Evolutionary conservation across 1,284 basidiomycete species (phyloP).

Genomic region (Naganishia albida): DNA sequence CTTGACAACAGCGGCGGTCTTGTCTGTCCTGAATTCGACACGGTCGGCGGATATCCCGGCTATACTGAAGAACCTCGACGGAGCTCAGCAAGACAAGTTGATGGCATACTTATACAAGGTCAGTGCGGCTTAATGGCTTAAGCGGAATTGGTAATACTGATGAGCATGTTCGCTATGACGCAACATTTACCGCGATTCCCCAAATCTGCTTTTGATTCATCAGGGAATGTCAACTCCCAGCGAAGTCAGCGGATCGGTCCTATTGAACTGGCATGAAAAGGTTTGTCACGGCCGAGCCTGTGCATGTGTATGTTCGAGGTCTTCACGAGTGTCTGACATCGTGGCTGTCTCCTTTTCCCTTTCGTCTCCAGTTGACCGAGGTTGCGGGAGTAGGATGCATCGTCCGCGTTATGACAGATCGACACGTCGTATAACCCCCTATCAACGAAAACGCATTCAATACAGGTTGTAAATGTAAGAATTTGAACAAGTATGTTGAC

Average conservation of each 20-base stretch:
- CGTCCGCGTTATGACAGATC: slow-evolving; percentile 95
- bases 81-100: slow-evolving; percentile 82
- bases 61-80: slow-evolving; percentile 72
- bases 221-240: slow-evolving; percentile 77
- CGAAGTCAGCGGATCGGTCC: slow-evolving; percentile 81
- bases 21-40: slow-evolving; percentile 92
- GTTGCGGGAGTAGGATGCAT: slow-evolving; percentile 94
- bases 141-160: background rate
- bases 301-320: too few species aligned
- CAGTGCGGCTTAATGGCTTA: slow-evolving; percentile 20
- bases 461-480: slow-evolving; percentile 18
- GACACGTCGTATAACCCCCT: slow-evolving; percentile 68
- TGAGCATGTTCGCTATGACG: background rate
- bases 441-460: background rate
- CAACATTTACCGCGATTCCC: background rate
- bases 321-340: too few species aligned
- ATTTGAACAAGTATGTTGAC: background rate
- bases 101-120: slow-evolving; percentile 98
- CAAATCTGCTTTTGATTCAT: background rate
- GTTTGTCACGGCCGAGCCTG: slow-evolving; percentile 53
- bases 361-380: slow-evolving; percentile 74
- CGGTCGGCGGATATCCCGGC: slow-evolving; percentile 83
- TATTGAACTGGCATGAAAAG: slow-evolving; percentile 95
- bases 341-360: background rate
- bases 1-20: slow-evolving; percentile 76